A percentile compares a stretch with the other conserved stretches of the same genome.
Conservation (phyloP, 2,329 filamentous ascomycete genomes). For the Alternaria sp. region DNA sequence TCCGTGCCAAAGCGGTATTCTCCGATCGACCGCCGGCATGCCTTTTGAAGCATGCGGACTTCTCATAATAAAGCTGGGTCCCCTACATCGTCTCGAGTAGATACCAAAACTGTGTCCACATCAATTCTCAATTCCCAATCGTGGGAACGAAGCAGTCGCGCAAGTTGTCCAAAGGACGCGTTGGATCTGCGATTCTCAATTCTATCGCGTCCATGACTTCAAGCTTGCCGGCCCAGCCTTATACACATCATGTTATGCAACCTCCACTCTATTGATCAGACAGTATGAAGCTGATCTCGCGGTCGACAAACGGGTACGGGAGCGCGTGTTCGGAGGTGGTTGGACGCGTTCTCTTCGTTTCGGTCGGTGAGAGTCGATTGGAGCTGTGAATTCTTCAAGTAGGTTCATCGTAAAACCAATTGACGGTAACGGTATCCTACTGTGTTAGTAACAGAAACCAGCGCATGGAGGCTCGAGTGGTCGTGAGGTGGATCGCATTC, state of each 20-base stretch:
- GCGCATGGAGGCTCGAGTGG: background rate
- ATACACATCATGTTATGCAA: background rate
- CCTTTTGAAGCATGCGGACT: background rate
- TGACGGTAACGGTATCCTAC: rapidly evolving
- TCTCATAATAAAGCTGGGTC: background rate
- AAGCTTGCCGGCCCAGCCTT: background rate
- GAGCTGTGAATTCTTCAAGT: too few species aligned
- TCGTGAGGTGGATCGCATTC: background rate
- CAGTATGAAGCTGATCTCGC: background rate
- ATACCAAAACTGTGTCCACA: background rate
- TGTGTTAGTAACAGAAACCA: background rate
- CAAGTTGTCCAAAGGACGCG: conserved; percentile 5
- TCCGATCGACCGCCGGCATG: background rate
- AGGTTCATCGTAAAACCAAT: background rate
- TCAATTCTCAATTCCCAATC: background rate
- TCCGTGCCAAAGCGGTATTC: conserved; percentile 2
- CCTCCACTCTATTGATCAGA: background rate
- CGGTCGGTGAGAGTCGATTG: background rate
- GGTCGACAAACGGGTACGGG: background rate
- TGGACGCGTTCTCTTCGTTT: background rate
- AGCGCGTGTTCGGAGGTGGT: background rate
- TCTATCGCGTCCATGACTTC: background rate
- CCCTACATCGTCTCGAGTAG: background rate
- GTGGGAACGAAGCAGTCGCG: background rate
- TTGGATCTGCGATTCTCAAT: background rate